These are phyloP conservation scores for Aspergillus sclerotioniger DNA, from an alignment of 495 filamentous ascomycete species.

Conservation along the genomic window DNA sequence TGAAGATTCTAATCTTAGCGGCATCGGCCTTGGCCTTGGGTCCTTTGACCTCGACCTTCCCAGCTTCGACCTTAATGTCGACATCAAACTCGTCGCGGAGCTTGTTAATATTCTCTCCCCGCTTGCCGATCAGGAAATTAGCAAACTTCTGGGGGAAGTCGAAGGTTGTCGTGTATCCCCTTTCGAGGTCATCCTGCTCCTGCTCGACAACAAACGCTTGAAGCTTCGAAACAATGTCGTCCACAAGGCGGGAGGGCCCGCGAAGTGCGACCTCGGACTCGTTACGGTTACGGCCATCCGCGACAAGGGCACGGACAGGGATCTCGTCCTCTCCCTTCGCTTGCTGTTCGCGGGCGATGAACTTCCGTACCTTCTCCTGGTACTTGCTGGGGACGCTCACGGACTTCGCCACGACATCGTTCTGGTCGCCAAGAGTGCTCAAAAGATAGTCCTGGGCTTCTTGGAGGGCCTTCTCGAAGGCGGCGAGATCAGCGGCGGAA, in stretches of 20 bases:
- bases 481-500: slow-evolving; percentile 55
- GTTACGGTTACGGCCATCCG: slow-evolving; percentile 40
- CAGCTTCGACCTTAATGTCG: slow-evolving; percentile 82
- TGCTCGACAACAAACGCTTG: slow-evolving; percentile 76
- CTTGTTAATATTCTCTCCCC: slow-evolving; percentile 90
- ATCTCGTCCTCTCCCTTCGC: slow-evolving; percentile 61
- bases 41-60: slow-evolving; percentile 70
- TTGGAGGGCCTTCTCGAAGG: slow-evolving; percentile 66
- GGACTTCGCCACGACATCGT: slow-evolving; percentile 60
- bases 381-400: slow-evolving; percentile 75
- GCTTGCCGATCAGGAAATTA: slow-evolving; percentile 88
- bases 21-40: slow-evolving; percentile 78
- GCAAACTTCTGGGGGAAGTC: slow-evolving; percentile 94
- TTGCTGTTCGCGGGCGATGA: slow-evolving; percentile 73
- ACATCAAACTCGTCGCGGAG: slow-evolving; percentile 97
- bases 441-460: slow-evolving; percentile 72
- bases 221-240: slow-evolving; percentile 66
- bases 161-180: slow-evolving; percentile 78
- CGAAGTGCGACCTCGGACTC: slow-evolving; percentile 63
- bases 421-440: slow-evolving; percentile 66
- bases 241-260: slow-evolving; percentile 70
- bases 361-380: slow-evolving; percentile 75
- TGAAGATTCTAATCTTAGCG: slow-evolving; percentile 71
- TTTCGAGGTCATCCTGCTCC: slow-evolving; percentile 82
- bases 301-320: slow-evolving; percentile 66